These are phyloP conservation scores for Saccharomycopsis fodiens DNA, from an alignment of 805 yeast genomes.

Conservation along the genomic window DNA sequence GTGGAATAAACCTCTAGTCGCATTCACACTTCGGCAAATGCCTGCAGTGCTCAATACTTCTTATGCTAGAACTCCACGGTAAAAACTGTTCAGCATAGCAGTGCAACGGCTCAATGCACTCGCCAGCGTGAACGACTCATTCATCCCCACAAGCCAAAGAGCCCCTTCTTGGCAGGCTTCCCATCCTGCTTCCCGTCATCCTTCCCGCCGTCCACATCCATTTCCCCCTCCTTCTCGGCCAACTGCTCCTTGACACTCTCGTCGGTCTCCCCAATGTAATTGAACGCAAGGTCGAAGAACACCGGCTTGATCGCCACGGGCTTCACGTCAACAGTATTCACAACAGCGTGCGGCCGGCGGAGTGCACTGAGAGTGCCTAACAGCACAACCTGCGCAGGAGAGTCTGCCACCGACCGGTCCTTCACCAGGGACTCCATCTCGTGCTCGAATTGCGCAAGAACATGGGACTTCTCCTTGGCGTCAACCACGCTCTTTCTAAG, in stretches of 20 bases:
- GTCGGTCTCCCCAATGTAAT: slow-evolving; percentile 48
- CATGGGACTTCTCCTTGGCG: slow-evolving; percentile 30
- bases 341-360: slow-evolving; percentile 15
- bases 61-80: no score
- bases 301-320: slow-evolving; percentile 82
- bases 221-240: slow-evolving; percentile 4
- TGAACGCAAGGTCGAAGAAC: slow-evolving; percentile 83
- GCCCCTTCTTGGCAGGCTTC: slow-evolving; percentile 50
- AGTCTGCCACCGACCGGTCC: slow-evolving; percentile 29
- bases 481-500: slow-evolving; percentile 22
- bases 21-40: no score
- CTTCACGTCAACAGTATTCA: slow-evolving; percentile 30
- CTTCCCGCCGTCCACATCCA: slow-evolving; percentile 19
- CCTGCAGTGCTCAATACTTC: no score
- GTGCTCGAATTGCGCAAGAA: slow-evolving; percentile 40
- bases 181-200: no score
- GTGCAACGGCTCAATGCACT: no score
- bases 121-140: no score
- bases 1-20: no score
- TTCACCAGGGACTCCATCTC: slow-evolving; percentile 22
- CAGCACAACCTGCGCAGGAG: slow-evolving; percentile 26
- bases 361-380: slow-evolving; percentile 25
- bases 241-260: slow-evolving; percentile 17
- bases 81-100: no score
- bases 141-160: slow-evolving; percentile 65